phyloP scores from a whole-genome alignment of 164 flowering plant species.

The Umbilicus rupestris region DNA sequence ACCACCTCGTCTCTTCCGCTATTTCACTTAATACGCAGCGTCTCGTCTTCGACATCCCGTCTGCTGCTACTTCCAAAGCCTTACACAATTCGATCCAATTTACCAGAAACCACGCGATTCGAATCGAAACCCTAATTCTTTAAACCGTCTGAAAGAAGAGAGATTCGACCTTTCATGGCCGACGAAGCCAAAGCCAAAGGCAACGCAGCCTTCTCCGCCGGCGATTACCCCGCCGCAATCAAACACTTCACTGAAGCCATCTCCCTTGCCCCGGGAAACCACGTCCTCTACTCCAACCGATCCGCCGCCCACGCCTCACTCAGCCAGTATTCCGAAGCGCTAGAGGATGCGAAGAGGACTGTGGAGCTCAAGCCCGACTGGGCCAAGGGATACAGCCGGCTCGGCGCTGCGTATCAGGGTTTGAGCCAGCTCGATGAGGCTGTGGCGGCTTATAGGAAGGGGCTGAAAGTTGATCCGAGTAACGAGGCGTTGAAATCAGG shows the following conservation, averaged over 20 bases:
- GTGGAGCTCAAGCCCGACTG: slow-evolving; percentile 83
- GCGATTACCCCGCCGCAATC: slow-evolving; percentile 57
- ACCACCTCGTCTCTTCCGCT: neutral
- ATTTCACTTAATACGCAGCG: neutral
- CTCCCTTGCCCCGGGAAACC: slow-evolving; percentile 64
- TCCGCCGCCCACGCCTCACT: slow-evolving; percentile 94
- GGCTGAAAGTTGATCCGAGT: slow-evolving; percentile 72
- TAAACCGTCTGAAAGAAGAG: no score
- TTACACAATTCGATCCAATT: neutral
- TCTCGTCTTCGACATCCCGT: neutral
- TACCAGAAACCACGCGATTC: neutral
- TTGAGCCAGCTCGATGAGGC: slow-evolving; percentile 46
- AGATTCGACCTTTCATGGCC: slow-evolving; percentile 33
- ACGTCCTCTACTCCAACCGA: slow-evolving; percentile 94
- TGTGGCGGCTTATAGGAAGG: slow-evolving; percentile 55
- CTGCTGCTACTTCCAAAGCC: neutral
- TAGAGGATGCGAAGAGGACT: slow-evolving; percentile 74
- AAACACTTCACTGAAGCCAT: slow-evolving; percentile 80
- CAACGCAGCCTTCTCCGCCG: slow-evolving; percentile 88
- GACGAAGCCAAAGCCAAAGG: slow-evolving; percentile 99
- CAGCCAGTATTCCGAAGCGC: slow-evolving; percentile 47
- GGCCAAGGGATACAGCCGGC: slow-evolving; percentile 88
- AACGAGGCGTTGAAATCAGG: slow-evolving; percentile 80
- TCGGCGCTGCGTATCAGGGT: slow-evolving; percentile 44
- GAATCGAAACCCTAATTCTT: neutral